phyloP scores from a whole-genome alignment of 352 stramenopile genomes.

The Globisporangium lucens region DNA sequence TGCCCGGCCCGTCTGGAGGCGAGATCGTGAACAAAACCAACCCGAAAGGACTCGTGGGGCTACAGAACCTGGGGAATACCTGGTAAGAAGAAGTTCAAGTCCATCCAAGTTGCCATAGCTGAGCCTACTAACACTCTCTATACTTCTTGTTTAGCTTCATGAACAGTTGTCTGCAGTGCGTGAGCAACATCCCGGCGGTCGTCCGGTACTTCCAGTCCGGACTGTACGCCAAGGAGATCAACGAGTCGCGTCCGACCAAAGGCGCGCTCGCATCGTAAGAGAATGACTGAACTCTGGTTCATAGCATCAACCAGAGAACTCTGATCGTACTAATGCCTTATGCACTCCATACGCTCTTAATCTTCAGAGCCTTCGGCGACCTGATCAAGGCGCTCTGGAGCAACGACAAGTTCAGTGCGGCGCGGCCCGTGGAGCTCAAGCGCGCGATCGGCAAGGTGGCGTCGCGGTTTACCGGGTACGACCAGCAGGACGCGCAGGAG shows the following conservation, averaged over 20 bases:
- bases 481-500: constrained; percentile 89
- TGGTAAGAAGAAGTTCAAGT: constrained; percentile 29
- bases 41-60: constrained; percentile 45
- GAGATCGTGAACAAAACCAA: constrained; percentile 26
- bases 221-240: constrained; percentile 46
- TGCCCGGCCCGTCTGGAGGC: constrained; percentile 9
- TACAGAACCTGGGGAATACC: constrained; percentile 82
- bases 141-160: constrained; percentile 52
- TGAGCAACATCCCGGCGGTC: constrained; percentile 59
- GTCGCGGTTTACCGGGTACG: constrained; percentile 73
- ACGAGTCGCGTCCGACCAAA: constrained; percentile 54
- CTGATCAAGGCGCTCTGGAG: constrained; percentile 71
- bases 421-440: constrained; percentile 65
- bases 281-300: not conserved
- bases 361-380: constrained; percentile 54
- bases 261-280: constrained; percentile 44
- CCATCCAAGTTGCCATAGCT: not conserved
- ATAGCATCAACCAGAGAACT: not conserved
- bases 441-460: constrained; percentile 71
- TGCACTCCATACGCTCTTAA: not conserved
- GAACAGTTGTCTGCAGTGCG: constrained; percentile 86
- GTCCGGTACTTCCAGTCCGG: constrained; percentile 56
- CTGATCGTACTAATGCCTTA: not conserved
- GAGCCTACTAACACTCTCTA: not conserved
- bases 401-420: constrained; percentile 49